Evolutionary conservation across 2,329 filamentous ascomycete genomes (phyloP).

Genomic region (Aspergillus neotritici): DNA sequence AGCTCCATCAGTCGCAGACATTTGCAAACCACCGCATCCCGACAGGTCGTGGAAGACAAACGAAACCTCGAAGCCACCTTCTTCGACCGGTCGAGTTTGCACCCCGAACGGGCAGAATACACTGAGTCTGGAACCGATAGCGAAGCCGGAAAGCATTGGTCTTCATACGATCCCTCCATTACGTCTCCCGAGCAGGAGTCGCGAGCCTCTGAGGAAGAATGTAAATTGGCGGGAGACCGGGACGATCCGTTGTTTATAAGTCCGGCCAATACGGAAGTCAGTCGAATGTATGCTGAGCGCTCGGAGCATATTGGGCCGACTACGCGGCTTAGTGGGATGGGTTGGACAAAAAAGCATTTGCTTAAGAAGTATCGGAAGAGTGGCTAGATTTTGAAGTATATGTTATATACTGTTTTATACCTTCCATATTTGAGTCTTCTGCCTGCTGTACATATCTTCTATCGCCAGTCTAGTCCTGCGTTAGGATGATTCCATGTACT

Average conservation of each 20-base stretch:
- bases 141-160: conserved; percentile 21
- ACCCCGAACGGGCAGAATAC: conserved; percentile 17
- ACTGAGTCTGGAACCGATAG: conserved; percentile 24
- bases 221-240: conserved; percentile 13
- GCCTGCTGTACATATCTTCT: too few species aligned
- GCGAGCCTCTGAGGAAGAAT: conserved; percentile 18
- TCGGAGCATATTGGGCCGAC: conserved; percentile 11
- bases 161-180: conserved; percentile 21
- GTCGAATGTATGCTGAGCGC: conserved; percentile 14
- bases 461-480: too few species aligned
- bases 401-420: too few species aligned
- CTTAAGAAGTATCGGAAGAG: too few species aligned
- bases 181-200: conserved; percentile 19
- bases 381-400: too few species aligned
- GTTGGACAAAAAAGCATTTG: conserved; percentile 21
- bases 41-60: too few species aligned
- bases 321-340: conserved; percentile 15
- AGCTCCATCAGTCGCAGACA: too few species aligned
- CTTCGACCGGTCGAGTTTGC: conserved; percentile 16
- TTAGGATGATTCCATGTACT: too few species aligned
- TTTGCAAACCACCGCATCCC: too few species aligned
- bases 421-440: too few species aligned
- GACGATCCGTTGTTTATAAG: conserved; percentile 21
- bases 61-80: too few species aligned
- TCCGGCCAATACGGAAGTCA: conserved; percentile 19